A percentile compares a stretch with the other conserved stretches of the same genome.
Evolutionary conservation across 768 basidiomycete species (phyloP).

Genomic region (Boletus rufocinnamomeus): DNA sequence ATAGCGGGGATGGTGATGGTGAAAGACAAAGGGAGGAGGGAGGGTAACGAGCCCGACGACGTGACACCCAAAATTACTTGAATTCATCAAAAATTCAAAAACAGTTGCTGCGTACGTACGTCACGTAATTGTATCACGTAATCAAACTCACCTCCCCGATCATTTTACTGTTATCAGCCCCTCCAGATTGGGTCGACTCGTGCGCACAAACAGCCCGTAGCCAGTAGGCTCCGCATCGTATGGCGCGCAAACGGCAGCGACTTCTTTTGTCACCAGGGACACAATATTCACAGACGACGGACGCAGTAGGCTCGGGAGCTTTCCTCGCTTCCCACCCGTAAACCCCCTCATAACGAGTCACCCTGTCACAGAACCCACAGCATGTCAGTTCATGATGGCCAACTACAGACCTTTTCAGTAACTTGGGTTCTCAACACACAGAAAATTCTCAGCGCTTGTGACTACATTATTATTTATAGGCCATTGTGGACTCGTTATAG

Average conservation of each 20-base stretch:
- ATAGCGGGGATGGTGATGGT: constrained; percentile 29
- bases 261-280: background rate
- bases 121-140: constrained; percentile 34
- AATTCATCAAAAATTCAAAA: constrained; percentile 38
- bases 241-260: background rate
- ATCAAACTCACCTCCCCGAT: constrained; percentile 27
- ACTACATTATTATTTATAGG: background rate
- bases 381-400: background rate
- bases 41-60: constrained; percentile 26
- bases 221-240: background rate
- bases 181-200: constrained; percentile 1
- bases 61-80: constrained; percentile 35
- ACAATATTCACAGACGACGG: background rate
- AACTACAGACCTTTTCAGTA: too few species aligned
- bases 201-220: background rate
- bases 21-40: constrained; percentile 30
- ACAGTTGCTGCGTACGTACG: constrained; percentile 32
- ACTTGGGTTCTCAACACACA: constrained; percentile 3
- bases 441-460: constrained; percentile 8
- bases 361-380: constrained; percentile 1
- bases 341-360: constrained; percentile 6
- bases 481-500: background rate
- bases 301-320: constrained; percentile 2
- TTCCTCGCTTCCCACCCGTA: constrained; percentile 8
- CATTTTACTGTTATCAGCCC: constrained; percentile 18